Conservation (phyloP, 2,329 filamentous ascomycete species). For the Colletotrichum melonis region DNA sequence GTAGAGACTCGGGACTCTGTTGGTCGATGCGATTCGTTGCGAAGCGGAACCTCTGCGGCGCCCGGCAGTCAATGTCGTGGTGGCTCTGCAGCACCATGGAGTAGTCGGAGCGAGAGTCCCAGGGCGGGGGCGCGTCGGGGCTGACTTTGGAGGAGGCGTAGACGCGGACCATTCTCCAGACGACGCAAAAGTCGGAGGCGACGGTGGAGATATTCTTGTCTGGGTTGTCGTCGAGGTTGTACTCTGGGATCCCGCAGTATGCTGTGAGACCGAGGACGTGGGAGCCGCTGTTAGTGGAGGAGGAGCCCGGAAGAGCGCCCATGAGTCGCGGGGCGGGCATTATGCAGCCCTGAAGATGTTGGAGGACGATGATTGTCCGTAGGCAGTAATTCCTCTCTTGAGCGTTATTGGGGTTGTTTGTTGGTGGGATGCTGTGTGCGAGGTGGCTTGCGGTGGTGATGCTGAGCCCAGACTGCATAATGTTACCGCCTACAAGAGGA, state of each 20-base stretch:
- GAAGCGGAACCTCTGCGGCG: conserved; percentile 63
- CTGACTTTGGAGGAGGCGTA: conserved; percentile 59
- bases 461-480: conserved; percentile 39
- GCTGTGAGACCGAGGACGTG: not conserved
- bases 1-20: conserved; percentile 52
- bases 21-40: conserved; percentile 59
- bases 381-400: conserved; percentile 46
- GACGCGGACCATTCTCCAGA: conserved; percentile 58
- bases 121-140: conserved; percentile 49
- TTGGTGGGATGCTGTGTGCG: conserved; percentile 36
- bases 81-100: conserved; percentile 60
- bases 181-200: conserved; percentile 54
- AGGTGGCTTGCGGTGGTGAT: conserved; percentile 40
- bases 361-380: conserved; percentile 55
- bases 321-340: conserved; percentile 10
- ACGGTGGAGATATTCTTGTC: conserved; percentile 58
- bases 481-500: conserved; percentile 37
- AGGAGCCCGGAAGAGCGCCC: not conserved
- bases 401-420: conserved; percentile 36
- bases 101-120: conserved; percentile 64
- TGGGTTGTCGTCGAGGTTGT: not conserved
- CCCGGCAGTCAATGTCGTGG: conserved; percentile 63
- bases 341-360: conserved; percentile 52
- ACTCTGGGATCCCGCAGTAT: not conserved
- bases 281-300: not conserved